Base-by-base conservation (phyloP, 108 stramenopile genomes). In the Seminavis robusta region DNA sequence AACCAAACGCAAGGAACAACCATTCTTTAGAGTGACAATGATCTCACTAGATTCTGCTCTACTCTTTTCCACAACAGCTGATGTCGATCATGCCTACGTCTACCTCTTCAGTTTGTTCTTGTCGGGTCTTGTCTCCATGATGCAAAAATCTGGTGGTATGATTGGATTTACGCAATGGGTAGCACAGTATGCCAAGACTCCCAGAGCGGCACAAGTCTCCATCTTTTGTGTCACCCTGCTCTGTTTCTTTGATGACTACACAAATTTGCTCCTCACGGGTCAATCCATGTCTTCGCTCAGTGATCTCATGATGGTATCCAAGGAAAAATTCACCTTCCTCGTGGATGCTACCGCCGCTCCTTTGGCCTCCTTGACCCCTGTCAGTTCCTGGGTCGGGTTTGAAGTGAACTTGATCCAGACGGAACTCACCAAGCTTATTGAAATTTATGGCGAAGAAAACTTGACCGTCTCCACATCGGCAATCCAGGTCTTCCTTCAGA, bases 301-400 rank as follows among this genome's bases (percentile, higher is more conserved):
- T 2, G 77, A 81, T 63, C 45, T 57, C 2, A 50, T 73, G 16
- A 52, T 64, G 9, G 55, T 82, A 29, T 76, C 74, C 8, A 32
- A 64, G 8, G 81, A 82, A 54, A 86, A 83, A 63, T 33, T 78
- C 1, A 76, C 85, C 5, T 86, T 76, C 42, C 62, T 86, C 20
- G 59, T 80, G 16, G 77, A 86, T 52, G 63, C 78, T 17, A 86
- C 80, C 16, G 59, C 73, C 1, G 65, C 76, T 19, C 84, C 84
- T 3, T 67, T 86, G 23, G 77, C 84, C 7, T 63, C 59, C 23
- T 54, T 86, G 47, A 47, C 52, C 34, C 84, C 84, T 1, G 30
- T 73, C 28, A 74, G 73, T 41, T 59, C 71, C 28, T 86, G 80
- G 84, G 65, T 82, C 28, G 77, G 71, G 10, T 86, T 76, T 28